Conservation (phyloP, 2,329 filamentous ascomycete genomes). For the Phaeosphaeriaceae sp. region DNA sequence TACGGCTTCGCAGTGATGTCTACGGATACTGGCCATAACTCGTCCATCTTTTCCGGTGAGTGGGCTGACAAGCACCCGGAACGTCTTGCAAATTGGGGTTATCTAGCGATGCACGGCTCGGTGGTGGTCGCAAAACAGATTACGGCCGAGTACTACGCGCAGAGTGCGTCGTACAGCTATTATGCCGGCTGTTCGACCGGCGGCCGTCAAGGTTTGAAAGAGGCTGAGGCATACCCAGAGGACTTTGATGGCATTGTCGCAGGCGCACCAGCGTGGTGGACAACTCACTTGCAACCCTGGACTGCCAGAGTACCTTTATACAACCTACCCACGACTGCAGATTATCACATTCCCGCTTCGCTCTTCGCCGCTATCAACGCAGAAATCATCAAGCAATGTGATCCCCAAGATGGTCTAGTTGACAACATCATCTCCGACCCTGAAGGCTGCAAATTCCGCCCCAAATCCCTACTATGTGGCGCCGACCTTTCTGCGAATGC, state of each 20-base stretch:
- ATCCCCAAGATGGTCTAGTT: constrained; percentile 55
- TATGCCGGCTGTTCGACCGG: constrained; percentile 66
- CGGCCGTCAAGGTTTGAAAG: constrained; percentile 64
- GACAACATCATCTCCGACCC: constrained; percentile 58
- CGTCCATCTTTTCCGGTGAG: constrained; percentile 35
- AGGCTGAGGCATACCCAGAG: constrained; percentile 59
- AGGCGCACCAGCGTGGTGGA: constrained; percentile 61
- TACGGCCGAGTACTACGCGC: constrained; percentile 57
- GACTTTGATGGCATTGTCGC: constrained; percentile 66
- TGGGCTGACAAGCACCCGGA: constrained; percentile 51
- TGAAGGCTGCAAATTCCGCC: constrained; percentile 51
- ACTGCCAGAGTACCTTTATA: constrained; percentile 54
- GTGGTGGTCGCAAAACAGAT: constrained; percentile 57
- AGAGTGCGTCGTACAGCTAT: constrained; percentile 56
- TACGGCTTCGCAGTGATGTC: constrained; percentile 55
- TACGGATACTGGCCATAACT: constrained; percentile 56
- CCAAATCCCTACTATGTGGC: constrained; percentile 48
- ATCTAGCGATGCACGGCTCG: constrained; percentile 54
- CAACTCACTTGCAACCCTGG: constrained; percentile 53
- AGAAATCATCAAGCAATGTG: constrained; percentile 58
- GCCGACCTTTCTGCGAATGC: constrained; percentile 38
- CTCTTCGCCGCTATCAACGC: constrained; percentile 55
- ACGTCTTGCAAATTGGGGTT: constrained; percentile 48
- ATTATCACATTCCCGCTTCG: constrained; percentile 52
- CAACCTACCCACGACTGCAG: constrained; percentile 55